Conservation (phyloP, 108 stramenopile species). For the Stephanodiscus triporus region DNA sequence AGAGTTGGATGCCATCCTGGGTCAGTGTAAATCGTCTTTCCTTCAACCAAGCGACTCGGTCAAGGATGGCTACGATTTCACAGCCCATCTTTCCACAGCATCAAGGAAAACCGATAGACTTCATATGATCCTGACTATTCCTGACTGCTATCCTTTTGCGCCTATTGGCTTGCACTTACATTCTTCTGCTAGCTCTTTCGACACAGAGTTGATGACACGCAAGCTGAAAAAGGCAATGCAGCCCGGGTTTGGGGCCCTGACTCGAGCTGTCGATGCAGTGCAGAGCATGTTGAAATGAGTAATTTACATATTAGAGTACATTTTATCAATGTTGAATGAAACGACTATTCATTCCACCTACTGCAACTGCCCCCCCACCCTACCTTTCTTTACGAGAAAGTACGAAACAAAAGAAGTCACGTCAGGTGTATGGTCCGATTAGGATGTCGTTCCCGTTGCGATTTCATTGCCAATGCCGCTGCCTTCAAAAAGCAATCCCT, state of each 20-base stretch:
- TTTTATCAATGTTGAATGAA: not conserved
- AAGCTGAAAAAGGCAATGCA: slow-evolving; percentile 59
- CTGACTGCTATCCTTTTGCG: slow-evolving; percentile 67
- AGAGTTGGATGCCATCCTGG: slow-evolving; percentile 30
- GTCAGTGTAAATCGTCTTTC: slow-evolving; percentile 36
- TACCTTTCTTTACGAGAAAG: too few species aligned
- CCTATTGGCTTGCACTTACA: slow-evolving; percentile 56
- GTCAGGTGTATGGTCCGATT: slow-evolving; percentile 52
- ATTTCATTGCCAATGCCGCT: slow-evolving; percentile 57
- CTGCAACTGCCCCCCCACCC: too few species aligned
- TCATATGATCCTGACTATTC: slow-evolving; percentile 52
- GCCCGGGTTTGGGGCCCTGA: slow-evolving; percentile 75
- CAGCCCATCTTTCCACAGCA: slow-evolving; percentile 49
- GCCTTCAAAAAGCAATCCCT: slow-evolving; percentile 64
- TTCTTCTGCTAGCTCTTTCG: slow-evolving; percentile 39
- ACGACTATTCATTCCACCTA: not conserved
- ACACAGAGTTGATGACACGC: slow-evolving; percentile 53
- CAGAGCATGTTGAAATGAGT: not conserved
- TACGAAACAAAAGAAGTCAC: not conserved
- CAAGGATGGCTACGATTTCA: slow-evolving; percentile 40
- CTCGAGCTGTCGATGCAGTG: slow-evolving; percentile 59
- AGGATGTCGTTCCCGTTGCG: slow-evolving; percentile 74
- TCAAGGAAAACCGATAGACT: slow-evolving; percentile 34
- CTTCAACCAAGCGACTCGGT: slow-evolving; percentile 39
- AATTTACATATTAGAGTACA: not conserved